A percentile compares a stretch with the other conserved stretches of the same genome.
Evolutionary conservation across 805 yeast genomes (phyloP).

Genomic region (Wickerhamomyces silvicola): DNA sequence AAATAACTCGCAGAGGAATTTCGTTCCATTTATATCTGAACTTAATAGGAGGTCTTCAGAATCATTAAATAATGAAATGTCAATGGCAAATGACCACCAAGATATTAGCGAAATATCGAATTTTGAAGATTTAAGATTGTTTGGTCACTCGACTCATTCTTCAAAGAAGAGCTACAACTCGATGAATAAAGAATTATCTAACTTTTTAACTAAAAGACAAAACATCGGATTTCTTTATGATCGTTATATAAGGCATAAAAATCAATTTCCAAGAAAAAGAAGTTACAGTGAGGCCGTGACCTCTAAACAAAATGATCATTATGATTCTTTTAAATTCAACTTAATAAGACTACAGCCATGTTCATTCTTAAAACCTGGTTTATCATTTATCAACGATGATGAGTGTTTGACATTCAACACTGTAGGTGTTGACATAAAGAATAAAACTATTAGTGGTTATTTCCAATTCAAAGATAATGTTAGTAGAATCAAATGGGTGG

Average conservation of each 20-base stretch:
- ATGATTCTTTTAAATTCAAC: slow-evolving; percentile 3
- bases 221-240: neutral
- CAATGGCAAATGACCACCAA: neutral
- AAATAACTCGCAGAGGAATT: neutral
- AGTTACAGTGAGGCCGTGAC: slow-evolving; percentile 8
- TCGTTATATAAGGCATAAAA: neutral
- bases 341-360: slow-evolving; percentile 8
- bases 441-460: slow-evolving; percentile 1
- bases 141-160: slow-evolving; percentile 1
- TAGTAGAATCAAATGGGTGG: slow-evolving; percentile 1
- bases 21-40: neutral
- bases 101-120: neutral
- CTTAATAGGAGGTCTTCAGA: slow-evolving; percentile 5
- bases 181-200: neutral
- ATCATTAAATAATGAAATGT: slow-evolving; percentile 1
- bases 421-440: slow-evolving; percentile 1
- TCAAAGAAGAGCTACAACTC: neutral
- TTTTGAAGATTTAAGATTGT: neutral
- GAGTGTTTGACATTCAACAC: slow-evolving; percentile 5
- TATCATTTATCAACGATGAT: slow-evolving; percentile 5
- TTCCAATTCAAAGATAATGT: slow-evolving; percentile 2
- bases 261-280: slow-evolving; percentile 7
- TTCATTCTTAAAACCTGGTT: slow-evolving; percentile 15
- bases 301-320: slow-evolving; percentile 3
- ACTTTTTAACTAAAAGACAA: slow-evolving; percentile 1